phyloP scores from a whole-genome alignment of 1,284 basidiomycete genomes.

The Afroboletus lepidellus region DNA sequence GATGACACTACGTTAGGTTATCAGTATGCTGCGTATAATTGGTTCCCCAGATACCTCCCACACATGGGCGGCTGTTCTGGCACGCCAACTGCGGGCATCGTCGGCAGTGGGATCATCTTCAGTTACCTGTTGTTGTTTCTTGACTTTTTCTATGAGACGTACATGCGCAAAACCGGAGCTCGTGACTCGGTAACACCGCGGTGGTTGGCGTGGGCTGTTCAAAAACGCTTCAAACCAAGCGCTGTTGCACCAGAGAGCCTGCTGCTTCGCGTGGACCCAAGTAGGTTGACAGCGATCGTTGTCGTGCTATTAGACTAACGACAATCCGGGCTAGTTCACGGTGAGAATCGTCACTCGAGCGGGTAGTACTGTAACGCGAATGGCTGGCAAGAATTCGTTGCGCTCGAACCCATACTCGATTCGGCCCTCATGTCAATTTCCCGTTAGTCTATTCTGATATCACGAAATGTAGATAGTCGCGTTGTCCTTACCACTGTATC shows the following conservation, averaged over 20 bases:
- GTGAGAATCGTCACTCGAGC: not conserved
- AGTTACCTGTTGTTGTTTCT: conserved; percentile 37
- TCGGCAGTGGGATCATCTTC: conserved; percentile 10
- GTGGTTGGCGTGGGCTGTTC: not conserved
- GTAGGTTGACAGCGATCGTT: conserved; percentile 4
- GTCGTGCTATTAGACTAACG: not conserved
- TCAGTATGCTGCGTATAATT: conserved; percentile 18
- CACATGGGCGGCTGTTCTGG: conserved; percentile 16
- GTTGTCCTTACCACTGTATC: too few species aligned
- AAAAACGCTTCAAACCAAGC: conserved; percentile 2
- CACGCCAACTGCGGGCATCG: conserved; percentile 10
- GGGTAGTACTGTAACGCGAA: not conserved
- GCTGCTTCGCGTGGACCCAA: conserved; percentile 14
- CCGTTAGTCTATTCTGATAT: too few species aligned
- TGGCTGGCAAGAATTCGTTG: not conserved
- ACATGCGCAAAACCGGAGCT: conserved; percentile 47
- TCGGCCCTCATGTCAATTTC: too few species aligned
- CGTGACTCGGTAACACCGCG: not conserved
- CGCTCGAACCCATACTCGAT: too few species aligned
- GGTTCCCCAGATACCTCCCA: conserved; percentile 14
- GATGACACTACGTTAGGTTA: conserved; percentile 4
- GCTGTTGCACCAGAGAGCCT: conserved; percentile 1
- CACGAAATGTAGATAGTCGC: too few species aligned
- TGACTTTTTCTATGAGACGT: conserved; percentile 80
- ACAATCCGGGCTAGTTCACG: not conserved